Base-by-base conservation (phyloP, 331 rosid species). In the Malus hybrid region DNA sequence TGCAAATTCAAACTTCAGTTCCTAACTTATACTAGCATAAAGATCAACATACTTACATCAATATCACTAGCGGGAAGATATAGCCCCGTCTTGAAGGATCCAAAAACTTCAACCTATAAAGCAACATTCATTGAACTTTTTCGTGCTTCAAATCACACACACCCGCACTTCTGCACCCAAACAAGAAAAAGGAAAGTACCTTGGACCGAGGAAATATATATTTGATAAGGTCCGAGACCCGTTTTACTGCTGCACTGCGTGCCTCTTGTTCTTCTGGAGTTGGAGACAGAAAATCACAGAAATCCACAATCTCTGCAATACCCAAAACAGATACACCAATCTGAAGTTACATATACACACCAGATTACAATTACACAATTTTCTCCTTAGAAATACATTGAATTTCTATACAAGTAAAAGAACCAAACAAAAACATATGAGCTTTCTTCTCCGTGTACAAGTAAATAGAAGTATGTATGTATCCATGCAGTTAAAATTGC, bases 61-160 rank as follows among this genome's bases (percentile, higher is more conserved):
- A 94, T 83, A 71, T 94, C 99, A 80, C 99, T 92, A 1, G 90
- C 88, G 7, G 97, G 99, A 83, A 94, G 99, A 83, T 90, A 94
- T 31, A 94, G 82, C 70, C 99, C 99, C 33, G 99, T 94, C 90
- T 82, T 84, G 86, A 89, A 92, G 42, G 97, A 94, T 50, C 99
- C 99, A 85, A 92, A 94, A 20, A 94, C 86, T 79, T 94, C 97
- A 46, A 92, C 97, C 99, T 94, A 71, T 46, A 87, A 44, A 85
- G 73, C 56, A 81, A 72, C n/a, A 74, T 50, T 74, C 68, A 76
- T 3, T 63, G 60, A 75, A 32, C 62, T 59, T 72, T 48, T 33
- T 52, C 15, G 56, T 34, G 20, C 54, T 39, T 13, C 18, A 56
- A 59, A 56, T 42, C 18, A 77, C 67, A 10, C 46, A 68, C 46